Percentiles rank a stretch among this genome's conserved stretches.
phyloP scores from a whole-genome alignment of 257 asterid species.

The Striga asiatica region DNA sequence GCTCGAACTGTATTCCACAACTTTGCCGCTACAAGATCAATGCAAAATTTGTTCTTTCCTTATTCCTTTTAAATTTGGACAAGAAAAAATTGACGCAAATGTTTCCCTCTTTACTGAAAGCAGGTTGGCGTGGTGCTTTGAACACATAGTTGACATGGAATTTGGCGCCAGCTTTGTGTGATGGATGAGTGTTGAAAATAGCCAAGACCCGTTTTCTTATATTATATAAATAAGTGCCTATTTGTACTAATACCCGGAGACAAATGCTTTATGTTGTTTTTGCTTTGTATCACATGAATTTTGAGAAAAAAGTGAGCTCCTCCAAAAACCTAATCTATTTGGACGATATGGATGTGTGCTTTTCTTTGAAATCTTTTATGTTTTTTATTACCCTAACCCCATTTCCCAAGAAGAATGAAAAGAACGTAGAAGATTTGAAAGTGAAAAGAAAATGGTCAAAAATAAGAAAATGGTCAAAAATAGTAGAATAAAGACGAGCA shows the following conservation, averaged over 20 bases:
- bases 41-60: too few species aligned
- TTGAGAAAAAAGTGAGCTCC: conserved; percentile 6
- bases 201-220: conserved; percentile 17
- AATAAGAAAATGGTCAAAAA: too few species aligned
- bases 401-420: too few species aligned
- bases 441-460: too few species aligned
- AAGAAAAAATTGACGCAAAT: not conserved
- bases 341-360: conserved; percentile 12
- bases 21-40: too few species aligned
- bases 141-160: conserved; percentile 13
- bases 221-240: conserved; percentile 38
- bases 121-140: conserved; percentile 4
- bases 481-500: too few species aligned
- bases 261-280: conserved; percentile 22
- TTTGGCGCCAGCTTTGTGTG: conserved; percentile 20
- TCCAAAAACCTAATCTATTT: not conserved
- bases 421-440: too few species aligned
- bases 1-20: too few species aligned
- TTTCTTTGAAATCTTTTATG: too few species aligned
- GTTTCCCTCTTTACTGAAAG: conserved; percentile 3
- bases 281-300: conserved; percentile 17
- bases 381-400: too few species aligned
- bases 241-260: conserved; percentile 26
- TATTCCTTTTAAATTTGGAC: too few species aligned
- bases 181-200: conserved; percentile 6